A percentile compares a stretch with the other conserved stretches of the same genome.
Conservation (phyloP, 148 eudicot species). For the Chenopodium quinoa region DNA sequence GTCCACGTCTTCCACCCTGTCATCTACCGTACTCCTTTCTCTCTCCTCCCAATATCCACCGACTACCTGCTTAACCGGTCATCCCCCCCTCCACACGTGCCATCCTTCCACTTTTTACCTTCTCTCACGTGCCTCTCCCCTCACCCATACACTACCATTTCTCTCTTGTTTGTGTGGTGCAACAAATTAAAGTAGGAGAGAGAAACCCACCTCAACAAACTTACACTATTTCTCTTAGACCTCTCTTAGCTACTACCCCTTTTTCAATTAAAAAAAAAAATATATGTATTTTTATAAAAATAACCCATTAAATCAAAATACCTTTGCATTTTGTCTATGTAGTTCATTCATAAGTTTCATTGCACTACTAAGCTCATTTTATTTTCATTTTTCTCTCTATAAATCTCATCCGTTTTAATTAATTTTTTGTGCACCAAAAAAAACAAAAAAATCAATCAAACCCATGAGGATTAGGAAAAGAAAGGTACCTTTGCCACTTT, state of each 20-base stretch:
- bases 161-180: slow-evolving; percentile 25
- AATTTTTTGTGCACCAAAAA: not conserved
- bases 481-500: slow-evolving; percentile 46
- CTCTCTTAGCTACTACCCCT: slow-evolving; percentile 9
- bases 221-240: slow-evolving; percentile 13
- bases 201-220: slow-evolving; percentile 19
- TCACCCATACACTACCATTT: slow-evolving; percentile 34
- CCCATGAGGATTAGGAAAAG: slow-evolving; percentile 71
- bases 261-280: not conserved
- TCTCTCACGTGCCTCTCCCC: slow-evolving; percentile 37
- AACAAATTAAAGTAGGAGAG: slow-evolving; percentile 35
- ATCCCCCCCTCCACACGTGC: slow-evolving; percentile 31
- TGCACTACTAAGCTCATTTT: not conserved
- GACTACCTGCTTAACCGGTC: slow-evolving; percentile 24
- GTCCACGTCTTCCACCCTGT: slow-evolving; percentile 43
- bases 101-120: slow-evolving; percentile 19
- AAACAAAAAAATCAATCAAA: not conserved
- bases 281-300: too few relatives aligned
- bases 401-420: not conserved
- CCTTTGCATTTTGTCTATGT: too few relatives aligned
- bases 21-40: slow-evolving; percentile 23
- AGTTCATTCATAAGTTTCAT: not conserved
- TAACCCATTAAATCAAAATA: not conserved
- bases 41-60: slow-evolving; percentile 31
- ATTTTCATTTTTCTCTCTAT: not conserved